Evolutionary conservation across 352 stramenopile species (phyloP).

Genomic region (Phytophthora sp.): DNA sequence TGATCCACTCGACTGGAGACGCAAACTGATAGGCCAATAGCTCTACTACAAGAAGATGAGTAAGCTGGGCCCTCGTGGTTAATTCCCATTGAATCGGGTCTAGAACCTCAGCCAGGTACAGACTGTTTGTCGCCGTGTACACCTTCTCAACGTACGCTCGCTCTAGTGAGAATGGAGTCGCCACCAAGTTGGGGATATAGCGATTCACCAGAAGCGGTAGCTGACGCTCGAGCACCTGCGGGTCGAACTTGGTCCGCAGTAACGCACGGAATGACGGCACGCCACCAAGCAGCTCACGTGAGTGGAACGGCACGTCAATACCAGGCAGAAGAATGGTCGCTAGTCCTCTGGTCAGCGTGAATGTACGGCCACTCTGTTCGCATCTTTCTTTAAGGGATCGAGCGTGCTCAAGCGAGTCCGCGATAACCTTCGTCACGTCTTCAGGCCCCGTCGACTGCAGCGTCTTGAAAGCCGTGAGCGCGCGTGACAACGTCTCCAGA

Average conservation of each 20-base stretch:
- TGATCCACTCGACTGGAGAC: slow-evolving; percentile 90
- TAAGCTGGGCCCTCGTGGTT: slow-evolving; percentile 67
- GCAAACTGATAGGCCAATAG: slow-evolving; percentile 90
- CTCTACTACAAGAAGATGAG: slow-evolving; percentile 83
- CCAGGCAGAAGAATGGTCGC: slow-evolving; percentile 86
- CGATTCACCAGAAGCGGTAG: slow-evolving; percentile 71
- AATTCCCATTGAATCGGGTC: slow-evolving; percentile 76
- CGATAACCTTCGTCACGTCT: slow-evolving; percentile 61
- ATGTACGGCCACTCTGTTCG: slow-evolving; percentile 56
- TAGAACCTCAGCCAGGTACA: slow-evolving; percentile 67
- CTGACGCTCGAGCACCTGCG: slow-evolving; percentile 70
- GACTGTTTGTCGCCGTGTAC: slow-evolving; percentile 72
- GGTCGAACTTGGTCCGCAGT: slow-evolving; percentile 72
- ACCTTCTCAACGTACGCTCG: slow-evolving; percentile 81
- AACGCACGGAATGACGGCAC: slow-evolving; percentile 83
- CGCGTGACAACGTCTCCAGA: slow-evolving; percentile 77
- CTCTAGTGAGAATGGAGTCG: slow-evolving; percentile 78
- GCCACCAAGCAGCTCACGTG: slow-evolving; percentile 76
- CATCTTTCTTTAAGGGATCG: slow-evolving; percentile 65
- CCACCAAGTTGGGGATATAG: slow-evolving; percentile 90
- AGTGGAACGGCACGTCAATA: slow-evolving; percentile 92
- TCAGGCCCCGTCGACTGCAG: slow-evolving; percentile 50
- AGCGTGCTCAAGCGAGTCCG: slow-evolving; percentile 63
- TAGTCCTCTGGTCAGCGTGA: slow-evolving; percentile 62
- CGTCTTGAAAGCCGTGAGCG: slow-evolving; percentile 56